phyloP scores from a whole-genome alignment of 192 early-diverging fungal species.

The Rhizophagus clarus region DNA sequence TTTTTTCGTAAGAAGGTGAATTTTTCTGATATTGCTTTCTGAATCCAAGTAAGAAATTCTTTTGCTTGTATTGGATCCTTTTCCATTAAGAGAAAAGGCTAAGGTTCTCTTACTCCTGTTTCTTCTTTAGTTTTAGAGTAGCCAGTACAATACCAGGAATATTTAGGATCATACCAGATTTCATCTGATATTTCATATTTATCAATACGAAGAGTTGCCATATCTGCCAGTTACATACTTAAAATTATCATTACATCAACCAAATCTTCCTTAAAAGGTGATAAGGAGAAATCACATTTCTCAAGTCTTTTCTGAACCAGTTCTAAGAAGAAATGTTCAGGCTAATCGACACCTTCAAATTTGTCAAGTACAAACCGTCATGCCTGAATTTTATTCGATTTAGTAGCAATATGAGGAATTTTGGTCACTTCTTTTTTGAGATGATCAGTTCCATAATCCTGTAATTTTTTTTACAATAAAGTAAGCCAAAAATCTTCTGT shows the following conservation, averaged over 20 bases:
- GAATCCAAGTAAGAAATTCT: conserved; percentile 21
- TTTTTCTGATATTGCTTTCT: conserved; percentile 4
- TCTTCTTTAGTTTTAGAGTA: no score
- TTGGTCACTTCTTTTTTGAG: background rate
- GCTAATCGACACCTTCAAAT: no score
- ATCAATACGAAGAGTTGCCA: background rate
- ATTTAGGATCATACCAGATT: background rate
- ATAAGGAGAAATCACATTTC: background rate
- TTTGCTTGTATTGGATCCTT: no score
- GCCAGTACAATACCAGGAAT: background rate
- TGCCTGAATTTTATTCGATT: background rate
- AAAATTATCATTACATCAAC: conserved; percentile 22
- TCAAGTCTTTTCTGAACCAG: background rate
- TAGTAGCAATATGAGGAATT: background rate
- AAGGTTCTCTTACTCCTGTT: no score
- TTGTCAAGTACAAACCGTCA: no score
- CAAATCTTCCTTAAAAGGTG: background rate
- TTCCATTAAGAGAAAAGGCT: background rate
- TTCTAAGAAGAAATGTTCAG: background rate
- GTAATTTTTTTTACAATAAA: conserved; percentile 3
- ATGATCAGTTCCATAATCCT: background rate
- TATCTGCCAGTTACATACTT: background rate
- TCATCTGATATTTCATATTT: background rate
- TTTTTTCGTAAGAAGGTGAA: background rate
- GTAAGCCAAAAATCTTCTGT: background rate